These are phyloP conservation scores for Trichoderma breve DNA, from an alignment of 2,329 filamentous ascomycete species.

Conservation along the genomic window DNA sequence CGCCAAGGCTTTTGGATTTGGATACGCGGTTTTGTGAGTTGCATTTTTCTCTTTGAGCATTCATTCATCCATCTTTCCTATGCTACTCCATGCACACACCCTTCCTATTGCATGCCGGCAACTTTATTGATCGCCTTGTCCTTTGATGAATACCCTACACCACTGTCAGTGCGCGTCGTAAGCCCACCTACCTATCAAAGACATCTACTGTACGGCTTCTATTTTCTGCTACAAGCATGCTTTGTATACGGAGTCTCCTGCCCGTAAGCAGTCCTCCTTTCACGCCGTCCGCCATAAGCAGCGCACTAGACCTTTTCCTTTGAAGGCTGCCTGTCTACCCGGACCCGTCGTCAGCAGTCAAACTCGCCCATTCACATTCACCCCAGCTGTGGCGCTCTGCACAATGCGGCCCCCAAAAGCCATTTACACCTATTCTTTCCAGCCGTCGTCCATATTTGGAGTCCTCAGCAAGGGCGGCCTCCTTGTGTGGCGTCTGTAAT, in stretches of 20 bases:
- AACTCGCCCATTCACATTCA: background rate
- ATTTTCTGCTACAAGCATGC: background rate
- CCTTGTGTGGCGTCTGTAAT: conserved; percentile 1
- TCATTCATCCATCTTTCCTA: background rate
- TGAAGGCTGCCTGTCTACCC: background rate
- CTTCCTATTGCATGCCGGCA: background rate
- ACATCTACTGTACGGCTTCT: background rate
- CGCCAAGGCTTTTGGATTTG: background rate
- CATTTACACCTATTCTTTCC: background rate
- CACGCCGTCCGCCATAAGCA: background rate
- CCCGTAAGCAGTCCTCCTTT: background rate
- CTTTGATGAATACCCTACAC: background rate
- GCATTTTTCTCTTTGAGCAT: background rate
- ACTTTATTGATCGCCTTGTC: background rate
- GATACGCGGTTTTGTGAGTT: background rate
- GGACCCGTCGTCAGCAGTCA: conserved; percentile 9
- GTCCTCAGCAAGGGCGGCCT: conserved; percentile 12
- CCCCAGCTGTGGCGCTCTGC: conserved; percentile 8
- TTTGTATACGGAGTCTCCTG: background rate
- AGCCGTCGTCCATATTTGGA: conserved; percentile 11
- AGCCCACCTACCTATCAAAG: background rate
- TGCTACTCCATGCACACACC: background rate
- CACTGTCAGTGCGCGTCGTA: background rate
- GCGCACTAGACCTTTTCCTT: background rate
- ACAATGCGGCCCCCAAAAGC: conserved; percentile 5